Percentiles rank a stretch among this genome's conserved stretches.
Evolutionary conservation across 345 rosid genomes (phyloP).

Genomic region (Adansonia digitata): DNA sequence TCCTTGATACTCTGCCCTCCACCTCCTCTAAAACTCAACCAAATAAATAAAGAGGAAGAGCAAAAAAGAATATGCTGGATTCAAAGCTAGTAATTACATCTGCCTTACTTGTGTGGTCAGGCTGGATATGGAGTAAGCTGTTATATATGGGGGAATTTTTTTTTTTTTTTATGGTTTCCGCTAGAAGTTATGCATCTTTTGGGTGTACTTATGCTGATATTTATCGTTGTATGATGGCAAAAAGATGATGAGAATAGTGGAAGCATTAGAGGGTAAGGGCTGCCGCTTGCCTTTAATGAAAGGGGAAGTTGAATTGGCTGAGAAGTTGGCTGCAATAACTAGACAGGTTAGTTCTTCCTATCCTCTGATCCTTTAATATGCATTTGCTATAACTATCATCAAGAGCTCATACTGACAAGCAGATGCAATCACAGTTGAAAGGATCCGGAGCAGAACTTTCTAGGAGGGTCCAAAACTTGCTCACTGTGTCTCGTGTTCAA

Average conservation of each 20-base stretch:
- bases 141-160: background rate
- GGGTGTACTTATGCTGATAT: slow-evolving; percentile 3
- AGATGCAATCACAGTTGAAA: slow-evolving; percentile 59
- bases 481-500: slow-evolving; percentile 67
- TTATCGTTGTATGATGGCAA: slow-evolving; percentile 7
- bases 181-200: background rate
- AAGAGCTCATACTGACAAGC: slow-evolving; percentile 18
- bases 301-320: slow-evolving; percentile 87
- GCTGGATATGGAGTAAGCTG: background rate
- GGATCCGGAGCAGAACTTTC: slow-evolving; percentile 97
- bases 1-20: background rate
- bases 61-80: too few relatives aligned
- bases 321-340: slow-evolving; percentile 63
- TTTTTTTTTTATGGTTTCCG: background rate
- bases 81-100: background rate
- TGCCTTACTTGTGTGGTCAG: background rate
- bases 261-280: slow-evolving; percentile 90
- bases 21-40: background rate
- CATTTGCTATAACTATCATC: background rate
- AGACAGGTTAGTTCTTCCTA: slow-evolving; percentile 62
- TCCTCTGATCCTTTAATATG: background rate
- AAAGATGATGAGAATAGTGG: slow-evolving; percentile 88
- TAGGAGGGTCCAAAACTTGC: slow-evolving; percentile 85
- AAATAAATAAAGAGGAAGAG: background rate
- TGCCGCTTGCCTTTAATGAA: slow-evolving; percentile 72